Evolutionary conservation across 225 moss, liverwort and hornwort genomes (phyloP).

Genomic region (Thuidium tamariscinum): DNA sequence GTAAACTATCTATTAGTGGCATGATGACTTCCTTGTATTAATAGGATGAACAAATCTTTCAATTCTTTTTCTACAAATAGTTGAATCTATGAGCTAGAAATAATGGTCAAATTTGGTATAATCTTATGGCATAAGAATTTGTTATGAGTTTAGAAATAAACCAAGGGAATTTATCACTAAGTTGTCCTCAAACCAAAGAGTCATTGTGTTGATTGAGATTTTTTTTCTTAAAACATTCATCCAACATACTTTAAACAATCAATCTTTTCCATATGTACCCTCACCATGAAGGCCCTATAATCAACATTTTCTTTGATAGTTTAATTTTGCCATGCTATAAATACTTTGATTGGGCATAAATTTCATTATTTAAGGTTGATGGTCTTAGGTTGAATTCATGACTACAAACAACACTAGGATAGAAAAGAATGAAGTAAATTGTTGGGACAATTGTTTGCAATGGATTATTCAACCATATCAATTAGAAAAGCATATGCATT

Average conservation of each 20-base stretch:
- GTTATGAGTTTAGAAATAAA: not conserved
- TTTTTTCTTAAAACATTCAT: fast-evolving
- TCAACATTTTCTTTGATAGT: not conserved
- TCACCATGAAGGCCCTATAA: not conserved
- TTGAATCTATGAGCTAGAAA: not conserved
- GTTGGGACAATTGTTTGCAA: not conserved
- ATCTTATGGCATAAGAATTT: not conserved
- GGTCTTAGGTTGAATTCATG: not conserved
- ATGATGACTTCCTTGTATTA: not conserved
- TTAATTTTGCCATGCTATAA: not conserved
- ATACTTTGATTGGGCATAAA: not conserved
- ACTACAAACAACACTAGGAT: not conserved
- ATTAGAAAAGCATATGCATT: not conserved
- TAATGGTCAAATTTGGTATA: not conserved
- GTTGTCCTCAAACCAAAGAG: not conserved
- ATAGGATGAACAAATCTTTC: not conserved
- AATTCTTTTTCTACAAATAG: not conserved
- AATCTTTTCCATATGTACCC: not conserved
- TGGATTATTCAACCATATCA: not conserved
- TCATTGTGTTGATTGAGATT: not conserved
- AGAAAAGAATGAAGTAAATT: not conserved
- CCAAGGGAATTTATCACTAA: not conserved
- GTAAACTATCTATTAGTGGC: not conserved
- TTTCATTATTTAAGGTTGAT: not conserved
- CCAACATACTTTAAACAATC: not conserved